Evolutionary conservation across 768 basidiomycete genomes (phyloP).

Genomic region (Lyophyllum shimeji): DNA sequence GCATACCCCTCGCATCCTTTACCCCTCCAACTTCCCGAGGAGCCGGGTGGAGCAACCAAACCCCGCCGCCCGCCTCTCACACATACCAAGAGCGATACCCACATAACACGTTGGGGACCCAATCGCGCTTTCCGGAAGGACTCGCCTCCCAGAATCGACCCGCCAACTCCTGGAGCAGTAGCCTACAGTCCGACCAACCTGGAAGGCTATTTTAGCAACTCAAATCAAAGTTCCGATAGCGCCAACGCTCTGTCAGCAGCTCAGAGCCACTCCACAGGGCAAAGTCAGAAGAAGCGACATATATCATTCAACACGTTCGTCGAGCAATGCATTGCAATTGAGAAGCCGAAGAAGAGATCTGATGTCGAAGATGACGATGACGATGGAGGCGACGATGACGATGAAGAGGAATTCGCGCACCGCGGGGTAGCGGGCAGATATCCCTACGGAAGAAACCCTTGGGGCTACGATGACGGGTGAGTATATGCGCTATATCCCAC

Average conservation of each 20-base stretch:
- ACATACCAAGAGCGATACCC: conserved; percentile 89
- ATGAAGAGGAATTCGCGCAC: conserved; percentile 6
- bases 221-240: conserved; percentile 16
- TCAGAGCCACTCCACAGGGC: neutral
- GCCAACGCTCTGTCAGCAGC: conserved; percentile 1
- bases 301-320: conserved; percentile 99
- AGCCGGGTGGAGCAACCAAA: conserved; percentile 7
- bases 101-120: conserved; percentile 60
- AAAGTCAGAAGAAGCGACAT: conserved; percentile 67
- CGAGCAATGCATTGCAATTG: conserved; percentile 92
- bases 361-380: conserved; percentile 19
- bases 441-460: conserved; percentile 24
- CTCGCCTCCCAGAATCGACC: conserved; percentile 68
- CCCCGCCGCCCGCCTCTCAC: conserved; percentile 57
- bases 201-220: conserved; percentile 17
- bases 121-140: conserved; percentile 55
- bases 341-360: conserved; percentile 57
- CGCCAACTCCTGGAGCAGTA: conserved; percentile 25
- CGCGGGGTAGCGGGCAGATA: conserved; percentile 12
- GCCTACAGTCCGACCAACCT: conserved; percentile 24
- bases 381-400: conserved; percentile 23
- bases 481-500: conserved; percentile 25
- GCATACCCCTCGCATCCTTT: neutral
- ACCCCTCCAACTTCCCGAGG: conserved; percentile 10
- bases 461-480: conserved; percentile 65